Evolutionary conservation across 345 rosid genomes (phyloP), one percentile per base, ranked within the genome.

Genomic region (Odontarrhena argentea): DNA sequence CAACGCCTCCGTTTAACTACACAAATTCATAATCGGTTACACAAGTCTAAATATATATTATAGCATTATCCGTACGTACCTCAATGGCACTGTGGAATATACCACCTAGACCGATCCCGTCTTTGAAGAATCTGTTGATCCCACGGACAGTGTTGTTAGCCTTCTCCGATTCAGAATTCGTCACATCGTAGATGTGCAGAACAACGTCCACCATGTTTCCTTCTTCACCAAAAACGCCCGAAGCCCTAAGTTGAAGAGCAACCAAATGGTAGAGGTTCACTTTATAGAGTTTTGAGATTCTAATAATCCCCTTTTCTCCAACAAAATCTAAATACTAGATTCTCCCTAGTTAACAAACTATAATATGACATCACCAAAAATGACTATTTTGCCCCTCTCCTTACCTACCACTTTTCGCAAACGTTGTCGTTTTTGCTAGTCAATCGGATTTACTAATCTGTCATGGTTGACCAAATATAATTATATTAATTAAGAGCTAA

Each of bases 101-200:
- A 2, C 97, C 99, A 14, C 99, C 97, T 6, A 94, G 69, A 67
- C 99, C 97, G 32, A 94, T 87, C 24, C 86, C 85, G 67, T 94
- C 99, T 69, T 94, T 94, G 82, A 94, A 91, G 87, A 94, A 84
- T 78, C 86, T 86, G 50, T 91, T 94, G 85, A 94, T 91, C 75
- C 91, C 86, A 84, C 87, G 60, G 61, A 94, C 86, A 14, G 97
- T 91, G 82, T 55, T 86, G 85, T 91, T 88, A 11, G 97, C 86
- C 85, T 94, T 91, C 71, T 88, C 97, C 37, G 99, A 91, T 82
- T 91, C 97, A 79, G 96, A 83, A 63, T 94, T 94, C 9, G 99
- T 94, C 69, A 94, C 96, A 56, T 94, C 96, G 78, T 94, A 94
- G 41, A 94, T 75, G 67, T 94, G 96, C 63, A 94, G 77, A 46